These are phyloP conservation scores for Anaeramoeba flamelloides DNA, from an alignment of 78 protist genomes.

Conservation along the genomic window DNA sequence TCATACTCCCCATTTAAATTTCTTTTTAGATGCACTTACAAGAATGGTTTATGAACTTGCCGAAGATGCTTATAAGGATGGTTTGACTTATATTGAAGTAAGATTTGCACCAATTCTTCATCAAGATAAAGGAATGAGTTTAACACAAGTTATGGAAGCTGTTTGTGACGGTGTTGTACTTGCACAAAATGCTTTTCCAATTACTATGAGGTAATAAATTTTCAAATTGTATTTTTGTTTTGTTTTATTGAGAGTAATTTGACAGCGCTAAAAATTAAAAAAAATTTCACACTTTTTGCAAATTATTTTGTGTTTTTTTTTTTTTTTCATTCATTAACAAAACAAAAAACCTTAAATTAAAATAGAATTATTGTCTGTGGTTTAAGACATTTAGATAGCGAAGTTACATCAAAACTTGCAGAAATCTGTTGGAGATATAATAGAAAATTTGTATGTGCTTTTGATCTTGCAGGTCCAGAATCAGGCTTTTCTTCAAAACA, in stretches of 20 bases:
- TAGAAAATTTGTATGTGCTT: slow-evolving; percentile 37
- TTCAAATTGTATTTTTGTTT: no score
- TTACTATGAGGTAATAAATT: no score
- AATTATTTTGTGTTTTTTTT: no score
- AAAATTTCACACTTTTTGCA: no score
- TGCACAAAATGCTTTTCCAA: slow-evolving; percentile 18
- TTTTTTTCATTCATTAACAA: no score
- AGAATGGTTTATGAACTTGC: slow-evolving; percentile 41
- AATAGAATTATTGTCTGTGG: slow-evolving; percentile 66
- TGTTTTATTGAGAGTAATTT: no score
- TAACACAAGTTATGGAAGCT: slow-evolving; percentile 42
- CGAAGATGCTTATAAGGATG: slow-evolving; percentile 47
- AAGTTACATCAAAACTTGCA: slow-evolving; percentile 18
- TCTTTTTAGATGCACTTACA: slow-evolving; percentile 33
- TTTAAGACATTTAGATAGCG: slow-evolving; percentile 30
- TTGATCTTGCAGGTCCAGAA: slow-evolving; percentile 66
- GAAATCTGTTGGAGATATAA: slow-evolving; percentile 50
- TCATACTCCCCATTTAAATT: no score
- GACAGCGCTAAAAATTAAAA: no score
- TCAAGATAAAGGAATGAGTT: slow-evolving; percentile 21
- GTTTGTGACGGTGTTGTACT: slow-evolving; percentile 37
- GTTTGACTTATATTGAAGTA: slow-evolving; percentile 49
- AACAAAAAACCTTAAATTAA: no score
- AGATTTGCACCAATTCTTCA: slow-evolving; percentile 63
- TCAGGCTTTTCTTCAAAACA: slow-evolving; percentile 24